phyloP scores from a whole-genome alignment of 495 filamentous ascomycete genomes.

The Penicillium longicatenatum region DNA sequence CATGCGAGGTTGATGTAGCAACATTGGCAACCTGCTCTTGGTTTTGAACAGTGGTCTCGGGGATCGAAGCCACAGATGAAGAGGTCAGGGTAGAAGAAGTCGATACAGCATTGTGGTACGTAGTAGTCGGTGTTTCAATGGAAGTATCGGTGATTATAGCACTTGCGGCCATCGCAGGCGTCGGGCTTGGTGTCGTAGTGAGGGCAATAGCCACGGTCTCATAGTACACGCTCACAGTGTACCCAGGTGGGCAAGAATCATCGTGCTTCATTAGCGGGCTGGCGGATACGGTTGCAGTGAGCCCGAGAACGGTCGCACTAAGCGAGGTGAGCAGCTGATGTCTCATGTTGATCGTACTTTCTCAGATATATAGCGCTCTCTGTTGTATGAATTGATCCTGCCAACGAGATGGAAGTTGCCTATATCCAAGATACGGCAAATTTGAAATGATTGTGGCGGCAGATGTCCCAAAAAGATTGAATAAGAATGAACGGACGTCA shows the following conservation, averaged over 20 bases:
- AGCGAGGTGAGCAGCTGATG: constrained; percentile 33
- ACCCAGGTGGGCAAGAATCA: constrained; percentile 23
- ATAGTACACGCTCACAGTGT: constrained; percentile 13
- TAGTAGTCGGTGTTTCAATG: neutral
- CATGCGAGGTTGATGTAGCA: constrained; percentile 9
- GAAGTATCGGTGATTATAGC: neutral
- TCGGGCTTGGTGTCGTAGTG: neutral
- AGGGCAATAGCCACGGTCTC: constrained; percentile 10
- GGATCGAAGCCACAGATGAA: constrained; percentile 6
- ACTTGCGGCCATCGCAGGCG: neutral
- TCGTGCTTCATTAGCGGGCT: constrained; percentile 20
- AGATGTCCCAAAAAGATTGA: constrained; percentile 21
- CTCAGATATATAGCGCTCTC: neutral
- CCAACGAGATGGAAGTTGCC: neutral
- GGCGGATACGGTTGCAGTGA: constrained; percentile 34
- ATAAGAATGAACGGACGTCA: constrained; percentile 40
- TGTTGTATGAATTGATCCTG: neutral
- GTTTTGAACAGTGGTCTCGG: constrained; percentile 6
- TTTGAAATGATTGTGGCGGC: constrained; percentile 9
- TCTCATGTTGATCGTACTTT: constrained; percentile 31
- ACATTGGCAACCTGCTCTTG: constrained; percentile 1
- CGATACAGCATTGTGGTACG: neutral
- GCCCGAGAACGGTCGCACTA: constrained; percentile 32
- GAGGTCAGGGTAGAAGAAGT: neutral
- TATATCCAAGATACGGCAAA: neutral